Base-by-base conservation (phyloP, 805 yeast genomes). In the Torulaspora delbrueckii region DNA sequence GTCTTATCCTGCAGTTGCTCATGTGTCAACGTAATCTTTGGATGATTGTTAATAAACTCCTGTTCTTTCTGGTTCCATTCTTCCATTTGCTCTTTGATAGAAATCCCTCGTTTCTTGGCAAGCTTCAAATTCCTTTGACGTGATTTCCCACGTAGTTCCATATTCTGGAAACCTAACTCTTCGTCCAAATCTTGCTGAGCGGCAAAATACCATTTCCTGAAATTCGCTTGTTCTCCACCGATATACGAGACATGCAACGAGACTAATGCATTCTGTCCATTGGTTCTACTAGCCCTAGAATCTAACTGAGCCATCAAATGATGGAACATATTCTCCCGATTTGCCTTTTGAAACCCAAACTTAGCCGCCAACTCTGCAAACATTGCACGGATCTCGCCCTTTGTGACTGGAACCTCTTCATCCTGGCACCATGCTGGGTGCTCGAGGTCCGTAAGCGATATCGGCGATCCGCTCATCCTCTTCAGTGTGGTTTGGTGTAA, bases 191-290 rank as follows among this genome's bases (percentile, higher is more conserved):
- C 89, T 30, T 84, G 69, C 65, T 82, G 87, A 7, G 95, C 87
- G 37, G 95, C 87, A 66, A 90, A 86, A 63, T 81, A 88, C 98
- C 98, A 91, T 65, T 86, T 88, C 59, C 83, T 78, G 66, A 82
- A 91, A 66, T 91, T 91, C 3, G 97, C 78, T 48, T 81, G 72
- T 40, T 82, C 86, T 13, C 98, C 97, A 0, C 96, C 97, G 50
- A 91, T 87, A 65, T 91, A 91, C 51, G 90, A 95, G 1, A 88
- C 82, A 66, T 91, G 98, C 27, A 91, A 67, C 0, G 91, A 78
- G 2, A 81, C 59, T 46, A 91, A 69, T 0, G 97, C 97, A 46
- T 69, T 75, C 28, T 70, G 64, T 3, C 96, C 85, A 1, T 81
- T 66, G 75, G 83, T 78, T 50, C 98, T 76, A 49, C 95, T 79